A percentile compares a stretch with the other conserved stretches of the same genome.
These are phyloP conservation scores for Rutstroemia sp. DNA, from an alignment of 2,329 filamentous ascomycete species.

Conservation along the genomic window DNA sequence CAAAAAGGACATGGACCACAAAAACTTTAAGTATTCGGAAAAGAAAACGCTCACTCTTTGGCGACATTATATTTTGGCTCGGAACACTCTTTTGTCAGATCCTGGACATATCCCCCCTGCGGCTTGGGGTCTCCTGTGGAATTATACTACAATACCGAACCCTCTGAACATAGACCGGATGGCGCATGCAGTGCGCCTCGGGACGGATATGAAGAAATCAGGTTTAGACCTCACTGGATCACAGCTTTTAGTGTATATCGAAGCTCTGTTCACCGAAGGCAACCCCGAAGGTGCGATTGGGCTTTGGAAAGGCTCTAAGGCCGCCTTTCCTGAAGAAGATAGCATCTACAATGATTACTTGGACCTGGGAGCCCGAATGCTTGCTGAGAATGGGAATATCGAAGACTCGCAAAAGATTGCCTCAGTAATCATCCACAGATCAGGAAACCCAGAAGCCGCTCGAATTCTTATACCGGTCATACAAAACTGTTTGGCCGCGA, in stretches of 20 bases:
- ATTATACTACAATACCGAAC: constrained; percentile 42
- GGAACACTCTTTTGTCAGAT: constrained; percentile 36
- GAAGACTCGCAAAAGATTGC: constrained; percentile 51
- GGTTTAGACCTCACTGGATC: constrained; percentile 46
- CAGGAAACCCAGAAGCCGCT: constrained; percentile 38
- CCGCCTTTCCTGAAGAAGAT: constrained; percentile 11
- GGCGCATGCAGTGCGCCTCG: constrained; percentile 52
- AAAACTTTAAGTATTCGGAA: neutral
- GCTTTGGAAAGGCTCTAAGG: constrained; percentile 33
- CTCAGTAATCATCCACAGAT: constrained; percentile 42
- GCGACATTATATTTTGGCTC: constrained; percentile 43
- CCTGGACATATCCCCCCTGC: constrained; percentile 51
- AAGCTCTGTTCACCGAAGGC: constrained; percentile 58
- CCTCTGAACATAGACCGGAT: constrained; percentile 46
- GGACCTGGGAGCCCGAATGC: constrained; percentile 60
- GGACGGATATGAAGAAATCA: constrained; percentile 57
- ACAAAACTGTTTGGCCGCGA: constrained; percentile 47
- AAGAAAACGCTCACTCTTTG: constrained; percentile 25
- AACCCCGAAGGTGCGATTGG: constrained; percentile 36
- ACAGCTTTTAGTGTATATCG: constrained; percentile 60
- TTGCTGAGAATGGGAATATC: constrained; percentile 49
- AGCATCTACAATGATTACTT: constrained; percentile 44
- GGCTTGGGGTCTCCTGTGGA: constrained; percentile 62
- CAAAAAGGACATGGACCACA: neutral
- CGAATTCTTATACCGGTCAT: constrained; percentile 63